Evolutionary conservation across 345 rosid species (phyloP).

Genomic region (Pseudoturritis turrita): DNA sequence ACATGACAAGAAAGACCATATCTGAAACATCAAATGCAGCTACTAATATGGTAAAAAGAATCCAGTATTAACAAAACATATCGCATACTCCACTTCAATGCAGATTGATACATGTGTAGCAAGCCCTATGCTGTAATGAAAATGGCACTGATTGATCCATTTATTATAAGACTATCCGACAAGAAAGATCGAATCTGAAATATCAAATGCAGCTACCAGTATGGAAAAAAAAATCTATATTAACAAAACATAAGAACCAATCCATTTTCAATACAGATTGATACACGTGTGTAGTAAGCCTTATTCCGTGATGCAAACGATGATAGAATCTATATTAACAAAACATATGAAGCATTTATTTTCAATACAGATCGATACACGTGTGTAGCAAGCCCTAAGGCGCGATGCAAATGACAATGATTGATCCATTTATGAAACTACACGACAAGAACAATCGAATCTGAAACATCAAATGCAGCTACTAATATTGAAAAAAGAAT

Average conservation of each 20-base stretch:
- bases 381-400: not conserved
- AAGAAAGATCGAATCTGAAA: not conserved
- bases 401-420: not conserved
- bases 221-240: not conserved
- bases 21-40: not conserved
- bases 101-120: not conserved
- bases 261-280: no score
- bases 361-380: not conserved
- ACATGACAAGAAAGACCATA: not conserved
- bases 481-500: not conserved
- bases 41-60: not conserved
- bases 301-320: not conserved
- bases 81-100: not conserved
- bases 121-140: not conserved
- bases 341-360: not conserved
- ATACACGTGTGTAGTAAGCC: not conserved
- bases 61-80: not conserved
- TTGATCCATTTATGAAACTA: not conserved
- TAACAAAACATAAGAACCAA: not conserved
- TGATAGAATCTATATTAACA: no score
- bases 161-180: not conserved
- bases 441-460: not conserved
- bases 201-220: not conserved
- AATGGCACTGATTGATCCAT: not conserved
- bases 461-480: conserved; percentile 7